Evolutionary conservation across 139 green algal genomes (phyloP).

Genomic region (Chlamydomonas schloesseri): DNA sequence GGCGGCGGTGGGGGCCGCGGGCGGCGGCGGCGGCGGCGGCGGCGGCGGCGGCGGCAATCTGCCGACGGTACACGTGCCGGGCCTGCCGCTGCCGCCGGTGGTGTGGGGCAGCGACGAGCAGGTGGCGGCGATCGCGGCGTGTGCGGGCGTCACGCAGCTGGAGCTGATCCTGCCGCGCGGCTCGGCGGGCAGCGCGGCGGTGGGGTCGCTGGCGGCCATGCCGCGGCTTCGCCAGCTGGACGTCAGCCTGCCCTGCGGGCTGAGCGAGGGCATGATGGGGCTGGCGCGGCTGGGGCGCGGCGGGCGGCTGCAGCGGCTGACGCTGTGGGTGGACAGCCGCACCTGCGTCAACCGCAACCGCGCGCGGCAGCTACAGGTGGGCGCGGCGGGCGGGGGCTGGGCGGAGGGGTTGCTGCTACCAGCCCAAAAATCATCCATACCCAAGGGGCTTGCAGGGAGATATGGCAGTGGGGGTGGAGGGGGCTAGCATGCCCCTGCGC

Average conservation of each 20-base stretch:
- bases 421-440: too few relatives aligned
- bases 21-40: neutral
- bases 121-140: conserved; percentile 24
- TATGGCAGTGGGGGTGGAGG: too few relatives aligned
- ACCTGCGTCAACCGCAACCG: conserved; percentile 16
- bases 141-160: conserved; percentile 4
- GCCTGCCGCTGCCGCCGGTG: conserved; percentile 23
- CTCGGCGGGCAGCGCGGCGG: neutral
- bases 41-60: neutral
- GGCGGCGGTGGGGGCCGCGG: neutral
- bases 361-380: conserved; percentile 34
- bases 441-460: too few relatives aligned
- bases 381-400: neutral
- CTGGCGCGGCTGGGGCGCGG: conserved; percentile 29
- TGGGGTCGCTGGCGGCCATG: neutral
- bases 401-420: too few relatives aligned
- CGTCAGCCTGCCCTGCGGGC: conserved; percentile 25
- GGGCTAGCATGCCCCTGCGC: too few relatives aligned
- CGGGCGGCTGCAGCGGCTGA: conserved; percentile 26
- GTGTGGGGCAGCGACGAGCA: conserved; percentile 40
- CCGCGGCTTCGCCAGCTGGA: conserved; percentile 6
- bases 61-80: neutral
- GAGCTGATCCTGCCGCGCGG: conserved; percentile 37
- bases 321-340: conserved; percentile 37
- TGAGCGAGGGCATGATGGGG: conserved; percentile 32